phyloP scores from a whole-genome alignment of 805 yeast genomes.

The Kodamaea fukazawae region DNA sequence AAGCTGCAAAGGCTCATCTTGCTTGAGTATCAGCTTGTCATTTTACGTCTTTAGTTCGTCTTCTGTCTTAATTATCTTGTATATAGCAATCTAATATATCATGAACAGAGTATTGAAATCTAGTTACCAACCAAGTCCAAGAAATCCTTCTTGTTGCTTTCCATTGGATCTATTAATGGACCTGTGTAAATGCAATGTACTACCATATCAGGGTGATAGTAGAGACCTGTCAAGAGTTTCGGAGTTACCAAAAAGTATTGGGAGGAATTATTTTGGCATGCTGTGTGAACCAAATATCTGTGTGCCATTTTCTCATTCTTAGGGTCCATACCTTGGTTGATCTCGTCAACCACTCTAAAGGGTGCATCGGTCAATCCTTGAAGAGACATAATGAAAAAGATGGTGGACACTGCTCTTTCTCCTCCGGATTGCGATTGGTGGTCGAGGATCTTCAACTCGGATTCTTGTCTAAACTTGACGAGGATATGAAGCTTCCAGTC shows the following conservation, averaged over 20 bases:
- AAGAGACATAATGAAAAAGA: slow-evolving; percentile 81
- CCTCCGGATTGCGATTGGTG: slow-evolving; percentile 97
- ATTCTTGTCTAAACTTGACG: slow-evolving; percentile 81
- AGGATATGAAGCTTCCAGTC: slow-evolving; percentile 83
- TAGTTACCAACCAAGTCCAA: slow-evolving; percentile 27
- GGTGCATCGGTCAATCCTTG: slow-evolving; percentile 90
- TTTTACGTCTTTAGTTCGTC: background rate
- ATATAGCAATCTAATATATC: slow-evolving; percentile 8
- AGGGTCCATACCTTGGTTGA: slow-evolving; percentile 98
- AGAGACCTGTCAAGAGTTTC: slow-evolving; percentile 73
- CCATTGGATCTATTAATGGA: slow-evolving; percentile 25
- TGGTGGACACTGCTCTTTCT: slow-evolving; percentile 93
- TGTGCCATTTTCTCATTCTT: slow-evolving; percentile 86
- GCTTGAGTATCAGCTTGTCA: background rate
- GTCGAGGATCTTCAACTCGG: slow-evolving; percentile 68
- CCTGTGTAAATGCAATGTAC: slow-evolving; percentile 59
- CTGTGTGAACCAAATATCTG: slow-evolving; percentile 76
- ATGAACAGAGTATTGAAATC: no score
- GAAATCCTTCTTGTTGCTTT: slow-evolving; percentile 21
- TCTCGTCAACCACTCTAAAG: slow-evolving; percentile 94
- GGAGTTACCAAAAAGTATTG: slow-evolving; percentile 95
- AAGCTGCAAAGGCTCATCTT: slow-evolving; percentile 1
- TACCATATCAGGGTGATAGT: slow-evolving; percentile 76
- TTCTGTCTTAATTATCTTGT: background rate
- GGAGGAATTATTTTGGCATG: slow-evolving; percentile 57